Percentiles rank a stretch among this genome's conserved stretches.
These are phyloP conservation scores for Suillus clintonianus DNA, from an alignment of 768 basidiomycete genomes.

Conservation along the genomic window DNA sequence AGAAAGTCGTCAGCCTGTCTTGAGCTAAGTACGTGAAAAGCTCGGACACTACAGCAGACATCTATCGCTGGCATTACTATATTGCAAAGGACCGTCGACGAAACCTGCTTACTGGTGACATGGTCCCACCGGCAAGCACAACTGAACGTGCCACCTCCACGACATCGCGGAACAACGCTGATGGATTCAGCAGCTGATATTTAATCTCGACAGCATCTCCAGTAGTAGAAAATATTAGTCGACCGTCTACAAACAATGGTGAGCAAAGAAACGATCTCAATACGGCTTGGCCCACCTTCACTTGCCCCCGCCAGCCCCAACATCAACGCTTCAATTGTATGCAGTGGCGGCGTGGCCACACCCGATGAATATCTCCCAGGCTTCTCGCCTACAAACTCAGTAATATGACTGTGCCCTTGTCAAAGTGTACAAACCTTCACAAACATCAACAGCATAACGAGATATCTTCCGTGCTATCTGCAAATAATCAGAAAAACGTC, in stretches of 20 bases:
- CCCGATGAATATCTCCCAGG: conserved; percentile 10
- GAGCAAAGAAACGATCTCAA: background rate
- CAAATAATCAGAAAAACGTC: background rate
- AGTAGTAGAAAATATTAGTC: conserved; percentile 61
- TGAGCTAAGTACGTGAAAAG: conserved; percentile 68
- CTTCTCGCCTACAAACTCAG: conserved; percentile 10
- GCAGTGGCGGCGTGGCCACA: conserved; percentile 71
- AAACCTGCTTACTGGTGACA: conserved; percentile 79
- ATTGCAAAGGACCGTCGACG: conserved; percentile 3
- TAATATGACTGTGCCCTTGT: background rate
- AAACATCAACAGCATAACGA: conserved; percentile 73
- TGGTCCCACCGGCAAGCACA: conserved; percentile 94
- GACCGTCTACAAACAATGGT: conserved; percentile 58
- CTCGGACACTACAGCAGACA: conserved; percentile 83
- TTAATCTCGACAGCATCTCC: conserved; percentile 62
- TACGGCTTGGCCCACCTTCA: conserved; percentile 50
- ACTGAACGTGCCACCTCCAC: conserved; percentile 80
- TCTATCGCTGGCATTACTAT: conserved; percentile 44
- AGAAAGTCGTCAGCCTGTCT: conserved; percentile 74
- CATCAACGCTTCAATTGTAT: conserved; percentile 79
- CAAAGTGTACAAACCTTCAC: conserved; percentile 25
- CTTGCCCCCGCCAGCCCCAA: conserved; percentile 74
- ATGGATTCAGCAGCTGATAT: conserved; percentile 92
- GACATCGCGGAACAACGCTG: conserved; percentile 83
- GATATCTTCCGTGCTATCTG: conserved; percentile 80